Evolutionary conservation across 2,329 filamentous ascomycete species (phyloP), one percentile per base, ranked within the genome.

Genomic region (Teratosphaeriaceae sp.): DNA sequence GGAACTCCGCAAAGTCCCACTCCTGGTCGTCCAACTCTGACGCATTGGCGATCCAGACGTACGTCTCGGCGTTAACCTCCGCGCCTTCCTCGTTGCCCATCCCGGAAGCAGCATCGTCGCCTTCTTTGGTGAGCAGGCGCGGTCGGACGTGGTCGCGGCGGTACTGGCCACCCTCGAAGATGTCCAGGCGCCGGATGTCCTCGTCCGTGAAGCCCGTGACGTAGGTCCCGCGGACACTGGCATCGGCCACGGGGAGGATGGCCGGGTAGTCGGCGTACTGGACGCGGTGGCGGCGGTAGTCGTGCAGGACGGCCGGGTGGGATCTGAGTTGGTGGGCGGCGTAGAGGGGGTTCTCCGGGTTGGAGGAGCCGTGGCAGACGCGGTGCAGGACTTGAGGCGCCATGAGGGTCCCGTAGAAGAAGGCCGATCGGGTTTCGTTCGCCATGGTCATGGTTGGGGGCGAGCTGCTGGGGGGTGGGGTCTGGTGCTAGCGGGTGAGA

Each of bases 1-100:
- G 79, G 61, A 96, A 97, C 49, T 85, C 79, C 38, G 82, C 80
- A 67, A 88, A 92, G 62, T 94, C 86, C 90, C 90, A 97, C 63
- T 95, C 88, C 18, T 69, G 65, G 23, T 76, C 70, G 63, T 94
- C 87, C 15, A 97, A 66, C 0, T 65, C 44, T 8, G 67, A 47
- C 35, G 56, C 47, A 34, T 64, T 54, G 13, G 71, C 63, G 49
- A 71, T 62, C 60, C 75, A 77, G 5, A 86, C 74, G 39, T 73
- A 74, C 20, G 53, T 71, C 55, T 66, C 73, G 43, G 60, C 67
- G 44, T 67, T 61, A 1, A 73, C 58, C 36, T 68, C 64, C 48
- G 66, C 63, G 9, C 57, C 55, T 37, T 70, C 65, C 1, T 59
- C 53, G 30, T 61, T 60, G 35, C 59, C 57, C 21, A 51, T 50